Conservation (phyloP, 768 basidiomycete genomes). For the Suillus plorans region DNA sequence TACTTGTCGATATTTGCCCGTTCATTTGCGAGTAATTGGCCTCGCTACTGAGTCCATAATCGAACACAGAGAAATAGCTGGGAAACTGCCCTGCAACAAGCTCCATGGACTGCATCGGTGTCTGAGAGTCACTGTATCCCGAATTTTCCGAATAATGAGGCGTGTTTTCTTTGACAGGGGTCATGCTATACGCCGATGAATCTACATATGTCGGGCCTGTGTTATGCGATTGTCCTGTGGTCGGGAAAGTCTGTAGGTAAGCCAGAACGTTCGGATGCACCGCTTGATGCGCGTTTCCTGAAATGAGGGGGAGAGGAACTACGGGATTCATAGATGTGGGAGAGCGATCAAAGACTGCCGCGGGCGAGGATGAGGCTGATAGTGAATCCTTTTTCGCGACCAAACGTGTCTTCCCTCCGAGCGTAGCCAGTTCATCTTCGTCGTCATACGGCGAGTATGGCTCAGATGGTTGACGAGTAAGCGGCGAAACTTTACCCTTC, state of each 20-base stretch:
- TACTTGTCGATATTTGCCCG: conserved; percentile 29
- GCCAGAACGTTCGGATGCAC: conserved; percentile 66
- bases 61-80: conserved; percentile 75
- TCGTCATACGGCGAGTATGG: conserved; percentile 47
- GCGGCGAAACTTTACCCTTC: conserved; percentile 51
- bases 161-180: conserved; percentile 21
- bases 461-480: conserved; percentile 38
- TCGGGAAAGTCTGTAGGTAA: conserved; percentile 64
- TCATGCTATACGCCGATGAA: conserved; percentile 23
- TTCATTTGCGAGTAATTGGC: conserved; percentile 38
- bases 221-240: conserved; percentile 21
- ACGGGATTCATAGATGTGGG: conserved; percentile 72
- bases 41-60: conserved; percentile 47
- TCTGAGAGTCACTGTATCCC: conserved; percentile 13
- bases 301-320: conserved; percentile 61
- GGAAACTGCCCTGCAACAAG: conserved; percentile 46
- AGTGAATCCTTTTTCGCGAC: conserved; percentile 60
- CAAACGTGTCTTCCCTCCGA: conserved; percentile 67
- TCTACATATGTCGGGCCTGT: conserved; percentile 24
- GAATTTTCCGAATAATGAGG: conserved; percentile 19
- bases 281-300: conserved; percentile 46
- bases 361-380: conserved; percentile 45
- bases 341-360: conserved; percentile 51
- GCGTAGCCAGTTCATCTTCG: conserved; percentile 60
- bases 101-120: conserved; percentile 31